phyloP scores from a whole-genome alignment of 805 yeast genomes.

The Zygosaccharomyces bisporus region DNA sequence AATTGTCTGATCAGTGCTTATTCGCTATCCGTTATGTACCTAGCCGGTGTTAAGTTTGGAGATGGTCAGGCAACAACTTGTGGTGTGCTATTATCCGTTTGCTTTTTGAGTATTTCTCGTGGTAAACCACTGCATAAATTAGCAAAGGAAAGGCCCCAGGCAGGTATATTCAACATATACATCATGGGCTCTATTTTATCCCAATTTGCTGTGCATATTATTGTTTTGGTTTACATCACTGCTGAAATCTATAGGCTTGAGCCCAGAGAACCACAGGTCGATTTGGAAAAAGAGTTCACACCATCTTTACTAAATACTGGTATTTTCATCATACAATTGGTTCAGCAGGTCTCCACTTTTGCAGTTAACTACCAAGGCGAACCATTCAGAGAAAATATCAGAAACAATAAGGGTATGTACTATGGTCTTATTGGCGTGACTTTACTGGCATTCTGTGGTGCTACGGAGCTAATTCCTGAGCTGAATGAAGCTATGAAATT shows the following conservation, averaged over 20 bases:
- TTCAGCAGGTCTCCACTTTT: conserved; percentile 96
- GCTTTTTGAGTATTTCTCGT: conserved; percentile 92
- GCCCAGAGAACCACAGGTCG: conserved; percentile 88
- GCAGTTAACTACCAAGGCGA: conserved; percentile 97
- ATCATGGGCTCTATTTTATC: conserved; percentile 97
- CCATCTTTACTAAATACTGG: conserved; percentile 96
- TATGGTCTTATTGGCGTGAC: conserved; percentile 92
- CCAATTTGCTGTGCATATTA: conserved; percentile 90
- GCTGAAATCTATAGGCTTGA: conserved; percentile 79
- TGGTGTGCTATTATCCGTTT: conserved; percentile 86
- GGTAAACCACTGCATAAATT: conserved; percentile 87
- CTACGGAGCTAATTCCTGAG: conserved; percentile 94
- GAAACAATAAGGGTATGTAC: conserved; percentile 93
- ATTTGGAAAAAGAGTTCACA: conserved; percentile 78
- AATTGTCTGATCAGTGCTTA: conserved; percentile 97
- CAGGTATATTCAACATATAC: conserved; percentile 90
- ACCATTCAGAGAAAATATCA: conserved; percentile 89
- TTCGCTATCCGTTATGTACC: conserved; percentile 85
- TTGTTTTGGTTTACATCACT: conserved; percentile 77
- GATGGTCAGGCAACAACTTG: conserved; percentile 97
- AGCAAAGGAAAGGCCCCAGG: conserved; percentile 93
- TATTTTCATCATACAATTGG: conserved; percentile 87
- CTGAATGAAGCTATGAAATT: conserved; percentile 86
- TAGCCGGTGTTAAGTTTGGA: conserved; percentile 97
- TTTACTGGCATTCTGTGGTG: conserved; percentile 80